Evolutionary conservation across 352 stramenopile genomes (phyloP).

Genomic region (Phytophthora rubi): DNA sequence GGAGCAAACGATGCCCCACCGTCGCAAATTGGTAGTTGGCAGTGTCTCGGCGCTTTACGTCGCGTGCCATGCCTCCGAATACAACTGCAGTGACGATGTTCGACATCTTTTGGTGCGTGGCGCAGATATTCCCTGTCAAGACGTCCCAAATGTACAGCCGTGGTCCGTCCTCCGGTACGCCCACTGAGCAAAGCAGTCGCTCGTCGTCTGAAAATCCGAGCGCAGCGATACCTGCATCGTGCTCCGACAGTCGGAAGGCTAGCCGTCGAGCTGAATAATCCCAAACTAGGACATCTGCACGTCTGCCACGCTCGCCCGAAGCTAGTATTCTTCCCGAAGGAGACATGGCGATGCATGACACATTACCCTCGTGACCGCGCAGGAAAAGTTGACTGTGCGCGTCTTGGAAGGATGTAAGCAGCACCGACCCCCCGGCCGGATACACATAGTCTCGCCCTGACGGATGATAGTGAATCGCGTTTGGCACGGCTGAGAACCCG

Average conservation of each 20-base stretch:
- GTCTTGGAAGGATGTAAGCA: constrained; percentile 78
- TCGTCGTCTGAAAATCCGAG: constrained; percentile 93
- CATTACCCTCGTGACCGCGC: constrained; percentile 81
- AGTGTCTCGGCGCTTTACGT: constrained; percentile 93
- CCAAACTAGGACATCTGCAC: constrained; percentile 92
- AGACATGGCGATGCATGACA: constrained; percentile 86
- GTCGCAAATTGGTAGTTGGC: constrained; percentile 90
- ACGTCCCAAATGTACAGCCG: constrained; percentile 93
- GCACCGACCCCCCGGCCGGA: constrained; percentile 85
- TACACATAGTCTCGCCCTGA: constrained; percentile 86
- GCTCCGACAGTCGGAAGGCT: constrained; percentile 88
- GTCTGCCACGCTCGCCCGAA: constrained; percentile 80
- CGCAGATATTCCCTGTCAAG: constrained; percentile 87
- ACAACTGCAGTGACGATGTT: constrained; percentile 64
- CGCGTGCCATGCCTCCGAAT: constrained; percentile 87
- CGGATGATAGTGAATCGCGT: constrained; percentile 90
- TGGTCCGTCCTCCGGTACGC: constrained; percentile 72
- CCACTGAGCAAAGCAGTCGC: constrained; percentile 84
- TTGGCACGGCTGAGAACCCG: constrained; percentile 82
- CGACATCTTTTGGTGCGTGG: constrained; percentile 77
- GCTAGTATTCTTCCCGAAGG: constrained; percentile 79
- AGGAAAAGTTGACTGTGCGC: constrained; percentile 86
- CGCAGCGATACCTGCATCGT: constrained; percentile 89
- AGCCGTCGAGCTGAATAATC: constrained; percentile 75
- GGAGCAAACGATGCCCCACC: constrained; percentile 65